Evolutionary conservation across 139 green algal species (phyloP), one percentile per base, ranked within the genome.

Genomic region (Edaphochlamys debaryana): DNA sequence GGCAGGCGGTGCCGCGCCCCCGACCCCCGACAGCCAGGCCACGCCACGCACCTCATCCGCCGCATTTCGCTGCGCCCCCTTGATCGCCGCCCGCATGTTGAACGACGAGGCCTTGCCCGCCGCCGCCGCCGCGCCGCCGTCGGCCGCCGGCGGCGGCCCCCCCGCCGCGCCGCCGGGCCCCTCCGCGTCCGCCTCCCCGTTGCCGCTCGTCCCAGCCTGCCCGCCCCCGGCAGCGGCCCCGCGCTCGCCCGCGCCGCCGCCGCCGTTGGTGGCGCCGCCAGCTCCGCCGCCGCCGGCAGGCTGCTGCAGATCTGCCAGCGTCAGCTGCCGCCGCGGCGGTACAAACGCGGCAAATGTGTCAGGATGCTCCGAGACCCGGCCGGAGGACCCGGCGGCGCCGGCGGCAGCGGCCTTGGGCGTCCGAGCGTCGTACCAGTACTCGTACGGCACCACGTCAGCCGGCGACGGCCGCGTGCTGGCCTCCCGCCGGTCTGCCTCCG

Each of bases 391-490:
- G 6, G 41, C 38, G 17, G 23, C 30, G 27, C 58, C 41, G 23
- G 41, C 40, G 15, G 54, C 63, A 9, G 63, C 77, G 6, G 27
- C 48, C 50, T 76, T 67, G 22, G 62, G 42, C 38, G 66, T 45
- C 36, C 78, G 78, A 27, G 78, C 50, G 36, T 84, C 78, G 34
- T 77, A 84, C 48, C 66, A 84, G 78, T 84, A 84, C 0, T 48
- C 34, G 64, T 84, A 84, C 66, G 29, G 13, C 36, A 19, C 11
- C 9, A 67, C 64, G 0, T n/a, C 17, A 2, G 42, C 1, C 11
- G 4, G 5, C 67, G 38, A 34, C 22, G 63, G 13, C 58, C 38
- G 32, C 75, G 40, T 71, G 37, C 0, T 4, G 40, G 75, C 40
- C 62, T 72, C 60, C 40, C 17, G 6, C 60, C 45, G 76, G 11